Base-by-base conservation (phyloP, 1,139 yeast species). In the Magnusiomyces suaveolens region DNA sequence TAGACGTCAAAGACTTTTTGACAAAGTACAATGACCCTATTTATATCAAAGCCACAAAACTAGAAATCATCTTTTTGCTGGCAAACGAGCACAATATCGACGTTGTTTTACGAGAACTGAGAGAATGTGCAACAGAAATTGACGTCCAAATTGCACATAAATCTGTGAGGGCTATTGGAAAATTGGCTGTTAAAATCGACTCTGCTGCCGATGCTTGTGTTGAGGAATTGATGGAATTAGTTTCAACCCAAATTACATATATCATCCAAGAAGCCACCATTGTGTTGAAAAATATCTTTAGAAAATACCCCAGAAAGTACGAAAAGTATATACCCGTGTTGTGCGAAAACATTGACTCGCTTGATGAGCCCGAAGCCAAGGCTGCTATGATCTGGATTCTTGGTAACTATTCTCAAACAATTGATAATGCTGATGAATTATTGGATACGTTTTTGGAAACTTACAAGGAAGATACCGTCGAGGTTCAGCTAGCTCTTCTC, bases 151-250 rank as follows among this genome's bases (percentile, higher is more conserved):
- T 87, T 82, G 87, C 94, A 1, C 74, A 95, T 54, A 87, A 88
- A 63, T 88, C 97, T 0, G 83, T 90, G 1, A 73, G 96, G 56
- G 96, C 96, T 0, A 83, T 92, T 60, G 97, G 97, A 1, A 87
- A 88, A 63, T 72, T 92, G 43, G 95, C 96, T 0, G 82, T 89
- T 36, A 88, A 87, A 63, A 71, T 88, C 26, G 79, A 72, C 52
- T 74, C 78, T 0, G 73, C 81, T 1, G 82, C 92, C 0, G 72
- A 76, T 10, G 74, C 76, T 43, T 87, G 95, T 67, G 84, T 86
- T 4, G 78, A 78, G 18, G 80, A 81, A 0, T 69, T 89, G 4
- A 64, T 81, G 52, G 84, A 79, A 48, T 73, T 88, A 56, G 71
- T 84, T 1, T 74, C 83, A 1, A 82, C 83, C 57, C 85, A 85